Percentiles rank a stretch among this genome's conserved stretches.
These are phyloP conservation scores for Striga asiatica DNA, from an alignment of 257 asterid genomes.

Conservation along the genomic window DNA sequence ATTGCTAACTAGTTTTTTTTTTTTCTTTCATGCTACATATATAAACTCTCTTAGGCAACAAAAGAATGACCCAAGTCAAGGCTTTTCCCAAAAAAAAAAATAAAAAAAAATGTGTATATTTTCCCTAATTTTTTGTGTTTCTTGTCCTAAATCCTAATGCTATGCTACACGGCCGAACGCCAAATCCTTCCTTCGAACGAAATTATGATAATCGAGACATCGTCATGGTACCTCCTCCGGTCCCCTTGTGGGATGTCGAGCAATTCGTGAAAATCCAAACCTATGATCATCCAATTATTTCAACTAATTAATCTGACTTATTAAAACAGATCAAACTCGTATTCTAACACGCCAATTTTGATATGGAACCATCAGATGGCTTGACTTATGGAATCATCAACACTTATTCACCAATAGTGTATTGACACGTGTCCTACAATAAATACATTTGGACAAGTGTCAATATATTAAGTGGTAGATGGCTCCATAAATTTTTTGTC, in stretches of 20 bases:
- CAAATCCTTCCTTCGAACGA: conserved; percentile 95
- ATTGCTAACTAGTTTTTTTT: conserved; percentile 17
- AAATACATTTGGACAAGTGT: too few species aligned
- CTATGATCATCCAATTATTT: conserved; percentile 20
- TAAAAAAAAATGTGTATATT: conserved; percentile 18
- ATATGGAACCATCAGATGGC: too few species aligned
- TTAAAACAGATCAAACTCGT: neutral
- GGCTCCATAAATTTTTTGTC: too few species aligned
- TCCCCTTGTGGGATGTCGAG: conserved; percentile 94
- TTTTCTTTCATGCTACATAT: conserved; percentile 10
- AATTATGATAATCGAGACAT: conserved; percentile 75
- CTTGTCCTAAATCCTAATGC: conserved; percentile 17
- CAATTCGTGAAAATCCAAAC: conserved; percentile 72
- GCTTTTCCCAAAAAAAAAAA: neutral
- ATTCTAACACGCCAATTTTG: too few species aligned
- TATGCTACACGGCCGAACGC: conserved; percentile 58
- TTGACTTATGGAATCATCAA: too few species aligned
- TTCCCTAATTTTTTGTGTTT: neutral
- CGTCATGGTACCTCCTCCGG: conserved; percentile 79
- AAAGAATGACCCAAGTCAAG: neutral
- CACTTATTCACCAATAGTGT: too few species aligned
- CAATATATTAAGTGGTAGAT: too few species aligned
- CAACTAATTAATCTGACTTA: neutral
- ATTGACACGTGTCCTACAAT: too few species aligned
- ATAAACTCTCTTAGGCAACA: neutral